Evolutionary conservation across 352 stramenopile genomes (phyloP).

Genomic region (Globisporangium ultimum): DNA sequence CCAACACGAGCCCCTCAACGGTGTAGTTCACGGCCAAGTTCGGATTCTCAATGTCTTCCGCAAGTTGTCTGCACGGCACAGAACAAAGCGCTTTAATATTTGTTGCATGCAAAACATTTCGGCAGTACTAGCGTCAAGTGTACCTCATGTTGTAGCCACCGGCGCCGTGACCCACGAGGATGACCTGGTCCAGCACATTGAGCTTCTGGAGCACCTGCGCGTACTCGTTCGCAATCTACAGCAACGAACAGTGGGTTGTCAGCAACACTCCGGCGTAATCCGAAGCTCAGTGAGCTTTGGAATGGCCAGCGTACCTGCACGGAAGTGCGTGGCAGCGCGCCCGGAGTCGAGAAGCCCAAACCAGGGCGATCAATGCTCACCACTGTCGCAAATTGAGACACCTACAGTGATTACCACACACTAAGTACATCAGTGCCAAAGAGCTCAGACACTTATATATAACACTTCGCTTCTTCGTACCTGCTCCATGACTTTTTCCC

Average conservation of each 20-base stretch:
- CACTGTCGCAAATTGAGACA: slow-evolving; percentile 51
- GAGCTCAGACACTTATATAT: background rate
- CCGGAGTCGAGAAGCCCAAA: slow-evolving; percentile 63
- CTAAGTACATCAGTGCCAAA: background rate
- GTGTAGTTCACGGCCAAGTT: slow-evolving; percentile 13
- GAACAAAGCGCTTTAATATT: background rate
- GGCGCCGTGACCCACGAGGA: slow-evolving; percentile 70
- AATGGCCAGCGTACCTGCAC: slow-evolving; percentile 22
- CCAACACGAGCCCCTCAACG: slow-evolving; percentile 66
- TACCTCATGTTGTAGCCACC: slow-evolving; percentile 82
- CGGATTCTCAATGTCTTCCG: slow-evolving; percentile 33
- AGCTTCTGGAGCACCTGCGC: slow-evolving; percentile 50
- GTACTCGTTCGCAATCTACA: slow-evolving; percentile 64
- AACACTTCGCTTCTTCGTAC: slow-evolving; percentile 9
- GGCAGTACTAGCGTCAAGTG: background rate
- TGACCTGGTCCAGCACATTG: slow-evolving; percentile 47
- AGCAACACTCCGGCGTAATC: background rate
- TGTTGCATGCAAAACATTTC: background rate
- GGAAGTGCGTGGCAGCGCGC: slow-evolving; percentile 43
- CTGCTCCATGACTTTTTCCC: slow-evolving; percentile 63
- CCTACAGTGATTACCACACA: slow-evolving; percentile 4
- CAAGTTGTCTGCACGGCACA: slow-evolving; percentile 28
- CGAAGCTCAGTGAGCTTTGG: background rate
- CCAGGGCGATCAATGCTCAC: slow-evolving; percentile 69
- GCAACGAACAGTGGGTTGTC: background rate